Base-by-base conservation (phyloP, 2,329 filamentous ascomycete genomes). In the Aspergillus bombycis region DNA sequence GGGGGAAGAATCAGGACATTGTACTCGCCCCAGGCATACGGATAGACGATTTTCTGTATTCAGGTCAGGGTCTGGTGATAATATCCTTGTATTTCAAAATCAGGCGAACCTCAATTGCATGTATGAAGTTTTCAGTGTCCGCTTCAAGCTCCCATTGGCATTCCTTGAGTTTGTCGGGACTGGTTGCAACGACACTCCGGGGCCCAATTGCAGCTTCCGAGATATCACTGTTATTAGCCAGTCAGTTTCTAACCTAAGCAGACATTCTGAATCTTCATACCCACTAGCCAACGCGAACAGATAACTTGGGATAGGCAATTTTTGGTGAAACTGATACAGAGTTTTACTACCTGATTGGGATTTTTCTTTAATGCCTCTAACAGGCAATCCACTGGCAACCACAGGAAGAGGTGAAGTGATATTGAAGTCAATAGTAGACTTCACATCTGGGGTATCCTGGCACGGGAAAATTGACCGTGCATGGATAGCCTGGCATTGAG, bases 391-490 rank as follows among this genome's bases (percentile, higher is more conserved):
- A 73, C 93, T 96, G 36, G 94, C 94, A 62, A 98, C 88, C n/a
- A 97, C 94, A 0, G 93, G 93, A 16, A 97, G 85, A 6, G 91
- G 88, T 28, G 93, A 97, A 30, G 89, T 89, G 74, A 99, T 90
- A 73, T 90, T 91, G 82, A 97, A 97, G 66, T 89, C 89, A 79
- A 94, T 93, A 1, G 93, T 96, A n/a, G 92, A 93, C 83, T 99
- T 99, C 72, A 97, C 91, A 76, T 97, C 94, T 3, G 95, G 95
- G 0, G 95, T 98, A 75, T 99, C 95, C 81, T 98, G 94, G 79
- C 94, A 98, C 8, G 95, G 95, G 78, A 98, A 96, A 65, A 98
- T 87, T 55, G 93, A 96, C 64, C 95, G 89, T 50, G 92, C 93
- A 74, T 98, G 94, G 73, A 97, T 98, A 60, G 94, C 94, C 83